Conservation (phyloP, 306 rosid species). For the Vicia faba region DNA sequence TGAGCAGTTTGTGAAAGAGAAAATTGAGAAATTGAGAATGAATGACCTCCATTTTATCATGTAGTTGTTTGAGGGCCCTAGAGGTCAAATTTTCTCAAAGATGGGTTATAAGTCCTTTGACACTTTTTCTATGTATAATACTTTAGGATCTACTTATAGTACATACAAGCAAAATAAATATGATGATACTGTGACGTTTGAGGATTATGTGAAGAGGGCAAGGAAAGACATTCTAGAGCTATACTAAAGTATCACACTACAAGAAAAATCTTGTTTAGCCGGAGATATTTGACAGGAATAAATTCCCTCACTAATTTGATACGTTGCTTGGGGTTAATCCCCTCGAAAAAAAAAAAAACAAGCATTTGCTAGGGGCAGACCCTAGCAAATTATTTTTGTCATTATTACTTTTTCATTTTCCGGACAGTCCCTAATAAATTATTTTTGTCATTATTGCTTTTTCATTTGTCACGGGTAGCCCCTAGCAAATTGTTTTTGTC, state of each 20-base stretch:
- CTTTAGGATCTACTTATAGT: background rate
- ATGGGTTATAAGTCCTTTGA: background rate
- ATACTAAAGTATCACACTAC: slow-evolving; percentile 8
- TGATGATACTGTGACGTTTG: slow-evolving; percentile 31
- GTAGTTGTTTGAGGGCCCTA: background rate
- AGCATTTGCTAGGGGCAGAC: too few relatives aligned
- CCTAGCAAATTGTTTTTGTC: too few relatives aligned
- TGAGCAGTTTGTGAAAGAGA: background rate
- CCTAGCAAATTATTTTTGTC: too few relatives aligned
- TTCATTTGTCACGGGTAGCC: too few relatives aligned
- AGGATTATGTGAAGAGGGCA: slow-evolving; percentile 33
- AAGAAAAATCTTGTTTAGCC: too few relatives aligned
- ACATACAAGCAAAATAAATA: background rate
- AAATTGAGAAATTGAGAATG: slow-evolving; percentile 1
- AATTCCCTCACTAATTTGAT: too few relatives aligned
- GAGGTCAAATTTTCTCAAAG: slow-evolving; percentile 2
- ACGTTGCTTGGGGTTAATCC: too few relatives aligned
- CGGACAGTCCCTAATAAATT: too few relatives aligned
- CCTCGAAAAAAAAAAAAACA: too few relatives aligned
- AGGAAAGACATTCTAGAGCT: background rate
- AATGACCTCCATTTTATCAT: background rate
- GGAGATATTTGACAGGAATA: too few relatives aligned
- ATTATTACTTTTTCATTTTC: too few relatives aligned
- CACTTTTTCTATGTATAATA: background rate
- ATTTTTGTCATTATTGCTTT: too few relatives aligned